A percentile compares a stretch with the other conserved stretches of the same genome.
Conservation (phyloP, 306 rosid genomes). For the Oxytropis ochrocephala region DNA sequence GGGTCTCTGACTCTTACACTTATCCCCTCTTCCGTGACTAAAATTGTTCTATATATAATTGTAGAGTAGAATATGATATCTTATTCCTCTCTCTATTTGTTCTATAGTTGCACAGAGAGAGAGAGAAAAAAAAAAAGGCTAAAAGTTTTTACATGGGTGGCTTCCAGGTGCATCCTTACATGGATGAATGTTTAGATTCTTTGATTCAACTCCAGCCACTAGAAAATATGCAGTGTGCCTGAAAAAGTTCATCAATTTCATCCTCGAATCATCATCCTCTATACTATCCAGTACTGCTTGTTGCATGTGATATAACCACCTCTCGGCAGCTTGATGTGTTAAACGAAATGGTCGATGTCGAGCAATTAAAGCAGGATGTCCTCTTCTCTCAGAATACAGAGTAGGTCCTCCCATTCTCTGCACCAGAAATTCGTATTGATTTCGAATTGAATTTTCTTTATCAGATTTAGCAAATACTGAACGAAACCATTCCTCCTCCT, state of each 20-base stretch:
- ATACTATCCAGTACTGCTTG: constrained; percentile 67
- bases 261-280: constrained; percentile 63
- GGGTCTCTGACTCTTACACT: too few relatives aligned
- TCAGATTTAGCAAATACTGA: constrained; percentile 58
- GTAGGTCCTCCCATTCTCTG: constrained; percentile 87
- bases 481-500: constrained; percentile 68
- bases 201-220: constrained; percentile 70
- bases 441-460: constrained; percentile 69
- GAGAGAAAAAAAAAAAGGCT: too few relatives aligned
- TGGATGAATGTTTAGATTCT: constrained; percentile 44
- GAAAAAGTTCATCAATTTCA: constrained; percentile 62
- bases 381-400: constrained; percentile 80
- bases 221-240: constrained; percentile 89
- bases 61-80: too few relatives aligned
- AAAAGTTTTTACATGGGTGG: constrained; percentile 25
- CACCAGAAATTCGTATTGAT: constrained; percentile 81
- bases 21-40: too few relatives aligned
- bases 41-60: too few relatives aligned
- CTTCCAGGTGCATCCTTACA: constrained; percentile 47
- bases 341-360: constrained; percentile 80
- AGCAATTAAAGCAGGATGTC: constrained; percentile 87
- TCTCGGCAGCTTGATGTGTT: constrained; percentile 67
- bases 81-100: too few relatives aligned
- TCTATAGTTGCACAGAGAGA: background rate
- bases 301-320: constrained; percentile 86